Evolutionary conservation across 495 filamentous ascomycete genomes (phyloP), one percentile per base, ranked within the genome.

Genomic region (Aspergillus haitiensis): DNA sequence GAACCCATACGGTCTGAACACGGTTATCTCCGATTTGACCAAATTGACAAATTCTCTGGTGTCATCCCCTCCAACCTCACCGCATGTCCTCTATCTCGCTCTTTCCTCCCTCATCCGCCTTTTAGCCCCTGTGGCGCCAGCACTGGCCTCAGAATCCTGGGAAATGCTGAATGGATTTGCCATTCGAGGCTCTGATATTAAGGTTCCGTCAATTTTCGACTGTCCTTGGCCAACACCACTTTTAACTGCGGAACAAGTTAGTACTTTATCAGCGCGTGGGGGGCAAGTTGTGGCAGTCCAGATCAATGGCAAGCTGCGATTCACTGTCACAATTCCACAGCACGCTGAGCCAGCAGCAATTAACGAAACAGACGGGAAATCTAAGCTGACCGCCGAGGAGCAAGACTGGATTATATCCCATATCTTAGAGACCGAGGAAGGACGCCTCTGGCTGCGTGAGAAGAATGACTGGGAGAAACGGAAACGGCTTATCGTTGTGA

Each of bases 121-220:
- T 72, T 72, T 92, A 61, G 86, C 89, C 1, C 91, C 91, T 6
- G 83, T 96, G 37, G 82, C 89, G 0, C 91, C 91, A 0, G 88
- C 87, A 0, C 82, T 93, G 54, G 78, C 89, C 1, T 89, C 92
- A 45, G 91, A 95, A 67, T 88, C 84, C 64, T 94, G 91, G 90
- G 78, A 84, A 58, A 59, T 82, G 2, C 74, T 93, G 5, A 71
- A 82, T 58, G 56, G 61, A n/a, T 39, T 67, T 13, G 44, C 67
- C 5, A 5, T 47, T 7, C 67, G 73, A 11, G 48, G 60, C 13
- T 27, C 55, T 12, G 40, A 40, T 7, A 32, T 60, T 37, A 10
- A 34, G 27, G 32, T 46, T 27, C 45, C 64, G 49, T 39, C 69
- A 5, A 74, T 90, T 49, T 84, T 86, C 53, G 62, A 71, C 8